These are phyloP conservation scores for Stygiomarasmius scandens DNA, from an alignment of 1,284 basidiomycete species.

Conservation along the genomic window DNA sequence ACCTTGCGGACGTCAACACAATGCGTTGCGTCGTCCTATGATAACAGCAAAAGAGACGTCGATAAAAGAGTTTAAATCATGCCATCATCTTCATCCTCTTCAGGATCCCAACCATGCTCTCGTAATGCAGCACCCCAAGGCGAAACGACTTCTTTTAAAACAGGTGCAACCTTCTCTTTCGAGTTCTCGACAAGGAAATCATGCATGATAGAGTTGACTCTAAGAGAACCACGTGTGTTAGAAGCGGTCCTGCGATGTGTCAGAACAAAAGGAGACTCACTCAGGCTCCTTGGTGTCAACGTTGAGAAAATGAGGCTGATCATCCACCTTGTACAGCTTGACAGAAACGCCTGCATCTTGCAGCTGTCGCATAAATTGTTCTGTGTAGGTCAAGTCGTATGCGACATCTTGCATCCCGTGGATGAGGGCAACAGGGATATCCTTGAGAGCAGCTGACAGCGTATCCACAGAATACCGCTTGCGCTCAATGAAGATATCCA, in stretches of 20 bases:
- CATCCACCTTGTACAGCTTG: not conserved
- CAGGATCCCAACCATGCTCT: slow-evolving; percentile 4
- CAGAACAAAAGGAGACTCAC: slow-evolving; percentile 1
- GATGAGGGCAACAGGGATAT: slow-evolving; percentile 8
- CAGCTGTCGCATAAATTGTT: slow-evolving; percentile 6
- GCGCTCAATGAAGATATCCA: slow-evolving; percentile 37
- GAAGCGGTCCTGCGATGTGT: too few species aligned
- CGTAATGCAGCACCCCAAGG: slow-evolving; percentile 12
- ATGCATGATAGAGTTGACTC: slow-evolving; percentile 10
- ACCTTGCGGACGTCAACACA: too few species aligned
- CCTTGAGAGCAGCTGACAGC: slow-evolving; percentile 19
- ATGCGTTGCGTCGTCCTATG: too few species aligned
- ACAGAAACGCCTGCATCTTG: slow-evolving; percentile 7
- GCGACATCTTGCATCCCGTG: slow-evolving; percentile 11
- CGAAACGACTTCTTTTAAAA: not conserved
- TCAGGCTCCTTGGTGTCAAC: slow-evolving; percentile 1
- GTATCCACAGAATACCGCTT: slow-evolving; percentile 25
- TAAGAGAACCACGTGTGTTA: not conserved
- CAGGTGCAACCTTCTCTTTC: not conserved
- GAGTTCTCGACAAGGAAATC: slow-evolving; percentile 9
- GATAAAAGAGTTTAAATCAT: not conserved
- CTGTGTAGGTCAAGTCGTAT: slow-evolving; percentile 5
- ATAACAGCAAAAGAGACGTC: too few species aligned
- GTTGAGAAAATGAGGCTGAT: slow-evolving; percentile 5
- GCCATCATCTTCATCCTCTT: slow-evolving; percentile 3